Conservation (phyloP, 805 yeast species). For the Candida namnaoensis region DNA sequence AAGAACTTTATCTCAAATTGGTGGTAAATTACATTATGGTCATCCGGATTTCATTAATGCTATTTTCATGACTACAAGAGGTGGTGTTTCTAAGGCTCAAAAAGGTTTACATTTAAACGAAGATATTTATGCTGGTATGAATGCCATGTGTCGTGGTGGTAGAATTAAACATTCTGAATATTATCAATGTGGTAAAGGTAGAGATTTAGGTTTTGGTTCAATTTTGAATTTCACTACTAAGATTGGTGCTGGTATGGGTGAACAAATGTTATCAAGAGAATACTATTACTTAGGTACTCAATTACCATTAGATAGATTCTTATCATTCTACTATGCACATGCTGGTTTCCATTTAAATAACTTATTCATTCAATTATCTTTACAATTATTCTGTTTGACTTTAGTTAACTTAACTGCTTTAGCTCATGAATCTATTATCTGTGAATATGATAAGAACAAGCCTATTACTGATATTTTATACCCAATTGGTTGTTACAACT, state of each 20-base stretch:
- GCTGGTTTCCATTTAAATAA: conserved; percentile 83
- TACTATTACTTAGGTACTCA: conserved; percentile 77
- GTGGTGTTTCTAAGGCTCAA: conserved; percentile 84
- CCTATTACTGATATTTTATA: conserved; percentile 59
- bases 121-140: conserved; percentile 88
- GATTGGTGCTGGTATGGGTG: conserved; percentile 93
- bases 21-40: conserved; percentile 83
- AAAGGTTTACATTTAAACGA: conserved; percentile 80
- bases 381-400: conserved; percentile 64
- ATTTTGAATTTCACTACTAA: conserved; percentile 79
- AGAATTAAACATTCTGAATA: conserved; percentile 83
- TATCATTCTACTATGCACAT: conserved; percentile 80
- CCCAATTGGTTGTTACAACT: conserved; percentile 70
- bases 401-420: conserved; percentile 64
- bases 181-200: conserved; percentile 85
- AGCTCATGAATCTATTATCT: conserved; percentile 62
- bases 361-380: conserved; percentile 66
- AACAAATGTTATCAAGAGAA: conserved; percentile 79
- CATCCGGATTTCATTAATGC: conserved; percentile 81
- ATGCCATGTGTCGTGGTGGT: conserved; percentile 76
- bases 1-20: conserved; percentile 75
- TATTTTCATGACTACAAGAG: conserved; percentile 74
- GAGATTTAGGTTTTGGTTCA: conserved; percentile 84
- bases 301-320: conserved; percentile 71
- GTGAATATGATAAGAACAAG: conserved; percentile 54